Conservation (phyloP, 129 eudicot species). For the Cynara cardunculus region DNA sequence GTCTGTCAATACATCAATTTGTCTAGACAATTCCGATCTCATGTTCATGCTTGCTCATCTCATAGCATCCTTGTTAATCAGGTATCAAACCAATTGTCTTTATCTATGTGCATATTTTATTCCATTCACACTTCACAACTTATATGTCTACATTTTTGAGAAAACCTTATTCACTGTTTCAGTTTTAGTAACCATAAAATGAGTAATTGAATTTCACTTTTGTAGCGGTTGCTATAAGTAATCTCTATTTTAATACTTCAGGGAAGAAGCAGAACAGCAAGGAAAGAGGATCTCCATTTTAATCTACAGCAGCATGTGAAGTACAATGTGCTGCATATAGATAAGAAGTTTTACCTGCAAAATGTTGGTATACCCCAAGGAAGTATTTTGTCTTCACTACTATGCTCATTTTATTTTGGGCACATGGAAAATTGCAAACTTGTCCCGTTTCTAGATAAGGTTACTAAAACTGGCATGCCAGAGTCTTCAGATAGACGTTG, state of each 20-base stretch:
- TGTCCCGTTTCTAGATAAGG: constrained; percentile 55
- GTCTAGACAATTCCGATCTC: constrained; percentile 26
- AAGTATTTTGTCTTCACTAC: constrained; percentile 74
- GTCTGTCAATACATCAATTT: constrained; percentile 28
- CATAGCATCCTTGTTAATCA: constrained; percentile 50
- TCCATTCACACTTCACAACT: neutral
- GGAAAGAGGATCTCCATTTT: constrained; percentile 37
- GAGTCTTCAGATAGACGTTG: constrained; percentile 4
- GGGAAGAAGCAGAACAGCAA: constrained; percentile 52
- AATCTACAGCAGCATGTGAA: constrained; percentile 60
- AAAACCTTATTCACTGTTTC: too few relatives aligned
- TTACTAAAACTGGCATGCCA: constrained; percentile 4
- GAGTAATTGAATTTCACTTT: too few relatives aligned
- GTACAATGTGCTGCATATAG: constrained; percentile 56
- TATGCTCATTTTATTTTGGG: constrained; percentile 83
- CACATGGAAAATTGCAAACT: constrained; percentile 61
- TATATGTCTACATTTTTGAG: too few relatives aligned
- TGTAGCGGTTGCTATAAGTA: neutral
- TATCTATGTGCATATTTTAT: neutral
- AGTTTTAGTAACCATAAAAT: too few relatives aligned
- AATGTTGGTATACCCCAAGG: constrained; percentile 94
- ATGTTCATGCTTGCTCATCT: constrained; percentile 29
- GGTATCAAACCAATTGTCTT: constrained; percentile 37
- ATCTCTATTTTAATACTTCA: constrained; percentile 19
- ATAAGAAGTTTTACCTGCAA: constrained; percentile 59